A percentile compares a stretch with the other conserved stretches of the same genome.
Conservation (phyloP, 495 filamentous ascomycete genomes). For the Tuber indicum region DNA sequence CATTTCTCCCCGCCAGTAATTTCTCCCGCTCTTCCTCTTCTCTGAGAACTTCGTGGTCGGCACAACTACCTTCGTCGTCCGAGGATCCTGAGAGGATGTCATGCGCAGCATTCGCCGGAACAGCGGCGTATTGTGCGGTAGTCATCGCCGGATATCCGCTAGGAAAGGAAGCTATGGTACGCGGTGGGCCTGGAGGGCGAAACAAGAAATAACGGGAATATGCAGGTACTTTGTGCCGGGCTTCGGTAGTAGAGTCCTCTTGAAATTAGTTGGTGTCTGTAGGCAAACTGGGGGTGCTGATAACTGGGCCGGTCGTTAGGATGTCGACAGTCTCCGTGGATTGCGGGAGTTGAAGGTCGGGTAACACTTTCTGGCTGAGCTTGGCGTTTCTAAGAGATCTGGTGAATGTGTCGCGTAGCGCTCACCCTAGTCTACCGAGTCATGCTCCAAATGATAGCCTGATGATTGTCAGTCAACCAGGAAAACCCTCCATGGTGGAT, state of each 20-base stretch:
- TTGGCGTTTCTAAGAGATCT: background rate
- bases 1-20: constrained; percentile 53
- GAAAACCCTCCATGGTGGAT: no score
- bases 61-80: constrained; percentile 9
- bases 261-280: background rate
- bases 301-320: background rate
- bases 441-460: no score
- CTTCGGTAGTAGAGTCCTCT: background rate
- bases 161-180: background rate
- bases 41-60: constrained; percentile 55
- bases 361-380: background rate
- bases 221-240: background rate
- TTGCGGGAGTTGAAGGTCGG: background rate
- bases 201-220: background rate
- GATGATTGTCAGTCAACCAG: no score
- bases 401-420: background rate
- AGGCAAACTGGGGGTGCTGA: background rate
- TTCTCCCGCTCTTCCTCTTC: constrained; percentile 87
- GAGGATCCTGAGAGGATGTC: constrained; percentile 12
- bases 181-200: background rate
- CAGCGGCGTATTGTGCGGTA: constrained; percentile 17
- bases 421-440: background rate
- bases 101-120: constrained; percentile 12
- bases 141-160: background rate
- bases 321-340: background rate